Percentiles rank a stretch among this genome's conserved stretches.
phyloP scores from a whole-genome alignment of 306 rosid genomes.

The Vigna hirtella region DNA sequence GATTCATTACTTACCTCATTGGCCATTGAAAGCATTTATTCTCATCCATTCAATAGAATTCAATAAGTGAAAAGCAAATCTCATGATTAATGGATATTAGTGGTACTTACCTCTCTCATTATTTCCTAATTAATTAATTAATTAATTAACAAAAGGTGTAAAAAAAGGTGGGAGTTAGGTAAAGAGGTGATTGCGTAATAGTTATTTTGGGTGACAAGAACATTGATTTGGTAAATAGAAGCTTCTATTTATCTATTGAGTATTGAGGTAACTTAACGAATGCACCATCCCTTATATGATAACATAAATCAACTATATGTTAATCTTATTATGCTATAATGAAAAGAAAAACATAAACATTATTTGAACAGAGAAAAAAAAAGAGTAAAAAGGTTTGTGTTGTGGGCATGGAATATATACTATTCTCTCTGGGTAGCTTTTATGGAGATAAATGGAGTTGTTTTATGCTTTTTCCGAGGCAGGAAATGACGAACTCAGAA shows the following conservation, averaged over 20 bases:
- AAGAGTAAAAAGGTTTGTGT: slow-evolving; percentile 38
- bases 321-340: no score
- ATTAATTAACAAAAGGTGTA: neutral
- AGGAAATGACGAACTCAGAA: slow-evolving; percentile 53
- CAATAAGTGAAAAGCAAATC: neutral
- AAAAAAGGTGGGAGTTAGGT: neutral
- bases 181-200: neutral
- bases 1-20: neutral
- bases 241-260: neutral
- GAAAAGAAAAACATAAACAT: neutral
- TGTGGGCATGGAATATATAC: slow-evolving; percentile 55
- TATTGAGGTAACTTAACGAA: slow-evolving; percentile 11
- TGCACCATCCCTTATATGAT: neutral
- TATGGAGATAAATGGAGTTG: slow-evolving; percentile 23
- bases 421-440: slow-evolving; percentile 45
- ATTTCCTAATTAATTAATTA: neutral
- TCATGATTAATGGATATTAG: neutral
- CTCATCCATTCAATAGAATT: neutral
- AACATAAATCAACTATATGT: neutral
- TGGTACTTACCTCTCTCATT: neutral
- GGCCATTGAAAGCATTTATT: neutral
- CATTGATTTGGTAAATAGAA: neutral
- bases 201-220: neutral
- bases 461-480: slow-evolving; percentile 26
- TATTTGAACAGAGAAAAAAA: slow-evolving; percentile 4